Evolutionary conservation across 208 protist genomes (phyloP), one percentile per base, ranked within the genome.

Genomic region (Sergeia podlipaevii): DNA sequence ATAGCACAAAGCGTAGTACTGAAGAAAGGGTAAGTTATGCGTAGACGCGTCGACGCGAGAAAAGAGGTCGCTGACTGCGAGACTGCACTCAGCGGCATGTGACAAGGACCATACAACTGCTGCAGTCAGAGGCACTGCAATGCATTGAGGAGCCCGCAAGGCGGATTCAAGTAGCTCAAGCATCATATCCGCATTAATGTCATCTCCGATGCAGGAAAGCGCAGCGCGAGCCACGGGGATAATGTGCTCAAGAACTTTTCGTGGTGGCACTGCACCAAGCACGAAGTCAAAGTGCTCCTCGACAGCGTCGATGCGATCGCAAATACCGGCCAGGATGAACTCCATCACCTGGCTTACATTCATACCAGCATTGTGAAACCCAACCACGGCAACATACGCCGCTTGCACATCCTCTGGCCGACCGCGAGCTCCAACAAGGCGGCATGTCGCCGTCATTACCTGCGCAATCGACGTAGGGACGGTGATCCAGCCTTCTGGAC

Each of bases 151-250:
- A 33, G 72, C 55, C 39, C 57, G 68, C 17, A 95, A 27, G 8
- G 81, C 49, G 13, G 68, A 68, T 65, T 95, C 83, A 0, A 95
- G 15, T 15, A 91, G 47, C 45, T 74, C 72, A 29, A 95, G 59
- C 37, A 95, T 70, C 51, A 76, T 74, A 32, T 95, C 87, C 4
- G 72, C 53, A 53, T 91, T 95, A 46, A 89, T 26, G 64, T 95
- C 87, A 55, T 95, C 87, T n/a, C 87, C 84, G 20, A 91, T 32
- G 60, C 74, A 89, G 32, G 37, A 44, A n/a, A 89, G 38, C 17
- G 58, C 57, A 13, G 68, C 63, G 15, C 70, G 68, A 1, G 86
- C 39, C 4, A 86, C 53, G 2, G 87, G 84, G 8, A 87, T 33
- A 17, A 91, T 52, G n/a, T 59, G 62, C 24, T 77, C 65, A 28